A percentile compares a stretch with the other conserved stretches of the same genome.
Evolutionary conservation across 2,329 filamentous ascomycete species (phyloP).

Genomic region (Nemania serpens): DNA sequence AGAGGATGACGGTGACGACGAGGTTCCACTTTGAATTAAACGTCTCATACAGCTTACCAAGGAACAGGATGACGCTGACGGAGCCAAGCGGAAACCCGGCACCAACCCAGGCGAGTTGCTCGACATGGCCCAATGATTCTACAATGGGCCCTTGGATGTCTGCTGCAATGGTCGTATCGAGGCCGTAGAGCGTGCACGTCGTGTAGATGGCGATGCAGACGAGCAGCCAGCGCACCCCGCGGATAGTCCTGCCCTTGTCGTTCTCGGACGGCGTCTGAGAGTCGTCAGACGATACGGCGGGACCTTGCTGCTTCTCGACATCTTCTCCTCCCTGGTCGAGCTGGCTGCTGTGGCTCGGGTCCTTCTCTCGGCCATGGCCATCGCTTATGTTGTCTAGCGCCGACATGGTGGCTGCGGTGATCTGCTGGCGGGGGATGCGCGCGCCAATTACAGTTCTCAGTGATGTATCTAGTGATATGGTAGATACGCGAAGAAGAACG

Average conservation of each 20-base stretch:
- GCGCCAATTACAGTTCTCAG: too few relatives aligned
- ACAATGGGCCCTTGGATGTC: constrained; percentile 49
- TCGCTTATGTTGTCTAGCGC: neutral
- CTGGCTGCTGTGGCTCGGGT: neutral
- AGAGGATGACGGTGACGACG: constrained; percentile 29
- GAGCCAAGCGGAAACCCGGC: constrained; percentile 47
- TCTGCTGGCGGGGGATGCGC: too few relatives aligned
- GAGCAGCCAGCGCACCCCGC: neutral
- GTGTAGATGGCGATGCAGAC: neutral
- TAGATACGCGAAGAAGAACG: too few relatives aligned
- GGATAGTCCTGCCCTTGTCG: neutral
- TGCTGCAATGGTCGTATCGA: constrained; percentile 53
- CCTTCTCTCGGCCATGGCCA: neutral
- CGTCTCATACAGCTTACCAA: constrained; percentile 44
- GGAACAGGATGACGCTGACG: constrained; percentile 44
- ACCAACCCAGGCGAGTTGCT: constrained; percentile 48
- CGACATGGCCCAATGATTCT: constrained; percentile 41
- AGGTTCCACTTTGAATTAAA: constrained; percentile 51
- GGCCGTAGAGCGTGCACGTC: constrained; percentile 42
- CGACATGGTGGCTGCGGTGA: neutral
- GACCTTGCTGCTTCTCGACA: neutral
- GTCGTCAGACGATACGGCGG: neutral
- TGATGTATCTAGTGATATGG: too few relatives aligned
- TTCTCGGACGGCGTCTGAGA: neutral
- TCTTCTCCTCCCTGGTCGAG: neutral